Base-by-base conservation (phyloP, 495 filamentous ascomycete species). In the Aspergillus indologenus region DNA sequence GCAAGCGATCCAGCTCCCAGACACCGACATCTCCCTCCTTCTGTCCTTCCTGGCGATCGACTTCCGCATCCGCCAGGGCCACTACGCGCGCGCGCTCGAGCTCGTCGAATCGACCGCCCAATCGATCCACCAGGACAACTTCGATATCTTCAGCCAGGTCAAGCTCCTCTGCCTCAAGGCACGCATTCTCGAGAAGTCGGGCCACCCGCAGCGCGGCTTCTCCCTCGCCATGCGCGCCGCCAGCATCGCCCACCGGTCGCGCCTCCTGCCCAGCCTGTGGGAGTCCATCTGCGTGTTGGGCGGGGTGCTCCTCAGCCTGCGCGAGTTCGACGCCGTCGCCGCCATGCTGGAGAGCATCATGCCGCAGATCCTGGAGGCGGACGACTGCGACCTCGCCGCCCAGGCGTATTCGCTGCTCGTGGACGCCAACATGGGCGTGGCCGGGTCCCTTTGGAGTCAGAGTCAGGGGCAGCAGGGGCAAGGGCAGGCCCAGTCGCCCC, bases 361-460 rank as follows among this genome's bases (percentile, higher is more conserved):
- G 65, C 92, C 93, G n/a, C 88, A 91, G 64, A 82, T 89, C 4
- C 77, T 95, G 11, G 91, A 96, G 70, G 83, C 84, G 34, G 87
- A 88, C 58, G 84, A 90, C 53, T 79, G 81, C 14, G 76, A 75
- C 18, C 75, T 91, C 20, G 79, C 81, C 12, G 92, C 84, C 3
- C 79, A 81, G 50, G 79, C 90, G 31, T 94, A 91, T 71, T 85
- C 84, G 19, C 71, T 85, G n/a, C 79, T 96, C 9, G 90, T 87
- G 5, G 92, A 97, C 68, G 88, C 89, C 0, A 82, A 90, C 63
- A 88, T 96, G 81, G 93, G 93, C 0, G 75, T 91, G 64, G 93
- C 91, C 0, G 88, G 90, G 1, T 69, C 77, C 43, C 20, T 73
- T 61, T 70, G 65, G 63, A 63, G 58, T 5, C 55, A 51, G 53